Evolutionary conservation across 2,329 filamentous ascomycete species (phyloP), one percentile per base, ranked within the genome.

Genomic region (Beauveria australis): DNA sequence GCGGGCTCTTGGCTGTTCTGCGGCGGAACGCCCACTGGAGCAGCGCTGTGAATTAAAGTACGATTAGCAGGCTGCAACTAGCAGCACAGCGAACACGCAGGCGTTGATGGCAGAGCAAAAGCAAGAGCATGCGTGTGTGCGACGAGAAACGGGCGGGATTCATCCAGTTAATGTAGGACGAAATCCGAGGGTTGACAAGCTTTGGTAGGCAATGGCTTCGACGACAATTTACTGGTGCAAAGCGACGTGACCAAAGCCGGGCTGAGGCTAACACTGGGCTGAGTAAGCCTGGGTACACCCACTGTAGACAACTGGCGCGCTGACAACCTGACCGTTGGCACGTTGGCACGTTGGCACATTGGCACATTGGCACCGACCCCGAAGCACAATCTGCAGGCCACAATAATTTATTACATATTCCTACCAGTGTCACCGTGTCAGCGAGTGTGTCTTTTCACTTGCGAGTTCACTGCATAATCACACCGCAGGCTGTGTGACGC

Each of bases 101-200:
- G 40, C 41, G 33, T 54, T 49, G 58, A 60, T 60, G 58, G 58
- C 58, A 60, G 47, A 49, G n/a, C 30, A 48, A 49, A 48, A 54
- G 51, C 49, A 60, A 37, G 14, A 37, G 33, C 12, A 33, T 43
- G 26, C 49, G 57, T 53, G 48, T 16, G 57, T 44, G 26, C 49
- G 41, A 60, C 33, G 28, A 53, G 58, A 60, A 60, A 60, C 51
- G 58, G 58, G 58, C 58, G 58, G 58, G 58, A 60, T 60, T 60
- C 51, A 60, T 60, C 58, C 19, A 54, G 58, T 60, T 60, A 60
- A 60, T 54, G 58, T 60, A 60, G 58, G 58, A 49, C 18, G 58
- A 60, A 60, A 54, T 60, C 58, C 58, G 58, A 54, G 58, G 41
- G 28, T 43, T 54, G 51, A 10, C 30, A 40, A 26, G 26, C 30